These are phyloP conservation scores for Phytophthora pluvialis DNA, from an alignment of 352 stramenopile species.

Conservation along the genomic window DNA sequence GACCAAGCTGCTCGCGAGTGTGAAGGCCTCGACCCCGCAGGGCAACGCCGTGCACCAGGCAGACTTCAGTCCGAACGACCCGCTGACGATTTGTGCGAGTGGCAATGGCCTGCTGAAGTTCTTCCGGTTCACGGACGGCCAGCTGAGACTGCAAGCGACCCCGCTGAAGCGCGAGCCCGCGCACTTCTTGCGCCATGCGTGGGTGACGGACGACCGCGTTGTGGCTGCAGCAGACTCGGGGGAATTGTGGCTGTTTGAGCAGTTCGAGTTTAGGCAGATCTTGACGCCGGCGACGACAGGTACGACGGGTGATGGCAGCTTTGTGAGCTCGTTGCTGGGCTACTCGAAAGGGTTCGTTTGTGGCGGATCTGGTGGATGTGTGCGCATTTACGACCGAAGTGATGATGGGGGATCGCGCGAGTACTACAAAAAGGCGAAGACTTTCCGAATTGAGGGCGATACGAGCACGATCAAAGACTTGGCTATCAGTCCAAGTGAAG, in stretches of 20 bases:
- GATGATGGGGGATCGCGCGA: slow-evolving; percentile 77
- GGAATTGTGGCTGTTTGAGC: slow-evolving; percentile 93
- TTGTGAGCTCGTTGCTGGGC: slow-evolving; percentile 82
- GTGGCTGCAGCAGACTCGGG: slow-evolving; percentile 89
- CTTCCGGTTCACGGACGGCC: slow-evolving; percentile 86
- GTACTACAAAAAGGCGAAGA: slow-evolving; percentile 92
- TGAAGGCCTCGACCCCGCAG: slow-evolving; percentile 75
- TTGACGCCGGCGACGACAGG: slow-evolving; percentile 60
- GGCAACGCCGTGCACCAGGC: slow-evolving; percentile 83
- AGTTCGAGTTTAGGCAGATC: slow-evolving; percentile 90
- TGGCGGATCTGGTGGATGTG: slow-evolving; percentile 71
- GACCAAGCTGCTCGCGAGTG: slow-evolving; percentile 81
- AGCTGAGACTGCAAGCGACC: slow-evolving; percentile 72
- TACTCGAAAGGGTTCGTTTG: slow-evolving; percentile 93
- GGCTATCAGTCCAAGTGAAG: slow-evolving; percentile 89
- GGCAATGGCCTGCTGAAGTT: slow-evolving; percentile 92
- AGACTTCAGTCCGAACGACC: slow-evolving; percentile 91
- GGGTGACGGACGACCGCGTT: slow-evolving; percentile 92
- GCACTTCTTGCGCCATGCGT: slow-evolving; percentile 92
- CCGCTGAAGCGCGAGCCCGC: slow-evolving; percentile 79
- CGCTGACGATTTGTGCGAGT: slow-evolving; percentile 85
- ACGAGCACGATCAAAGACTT: slow-evolving; percentile 81
- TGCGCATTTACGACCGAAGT: slow-evolving; percentile 86
- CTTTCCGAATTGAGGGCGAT: slow-evolving; percentile 88
- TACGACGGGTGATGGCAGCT: slow-evolving; percentile 71